These are phyloP conservation scores for Phyllosticta citrichinensis DNA, from an alignment of 2,329 filamentous ascomycete species.

Conservation along the genomic window DNA sequence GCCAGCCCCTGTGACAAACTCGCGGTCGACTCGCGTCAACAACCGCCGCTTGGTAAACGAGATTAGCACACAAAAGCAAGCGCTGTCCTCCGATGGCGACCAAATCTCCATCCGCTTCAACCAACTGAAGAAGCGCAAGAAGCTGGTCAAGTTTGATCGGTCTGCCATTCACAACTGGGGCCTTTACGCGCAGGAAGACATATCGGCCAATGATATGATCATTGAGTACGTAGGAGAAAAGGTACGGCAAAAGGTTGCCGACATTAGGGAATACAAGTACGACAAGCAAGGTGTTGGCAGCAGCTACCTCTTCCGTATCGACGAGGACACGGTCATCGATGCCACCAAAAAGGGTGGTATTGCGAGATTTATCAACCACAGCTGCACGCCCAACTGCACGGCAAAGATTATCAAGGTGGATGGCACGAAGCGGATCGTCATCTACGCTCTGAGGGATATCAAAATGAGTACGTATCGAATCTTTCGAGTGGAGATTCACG, in stretches of 20 bases:
- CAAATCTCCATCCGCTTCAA: conserved; percentile 95
- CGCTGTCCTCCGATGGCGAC: conserved; percentile 54
- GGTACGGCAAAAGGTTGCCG: conserved; percentile 93
- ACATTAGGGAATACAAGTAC: conserved; percentile 85
- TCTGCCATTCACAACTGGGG: conserved; percentile 99
- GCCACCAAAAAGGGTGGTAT: conserved; percentile 98
- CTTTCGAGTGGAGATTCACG: background rate
- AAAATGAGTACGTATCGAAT: conserved; percentile 63
- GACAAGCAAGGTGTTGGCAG: conserved; percentile 94
- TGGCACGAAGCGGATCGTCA: conserved; percentile 95
- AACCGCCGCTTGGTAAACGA: conserved; percentile 92
- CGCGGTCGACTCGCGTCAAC: conserved; percentile 86
- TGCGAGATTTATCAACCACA: conserved; percentile 97
- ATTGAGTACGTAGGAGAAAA: conserved; percentile 99
- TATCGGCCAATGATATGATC: conserved; percentile 96
- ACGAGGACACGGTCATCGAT: conserved; percentile 95
- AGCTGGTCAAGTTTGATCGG: conserved; percentile 93
- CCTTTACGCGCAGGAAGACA: conserved; percentile 94
- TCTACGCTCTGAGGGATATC: conserved; percentile 94
- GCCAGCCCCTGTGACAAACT: conserved; percentile 75
- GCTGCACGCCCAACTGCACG: conserved; percentile 95
- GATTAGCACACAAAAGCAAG: conserved; percentile 87
- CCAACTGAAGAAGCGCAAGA: conserved; percentile 98
- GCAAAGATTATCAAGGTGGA: conserved; percentile 99
- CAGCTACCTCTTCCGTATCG: conserved; percentile 95